A percentile compares a stretch with the other conserved stretches of the same genome.
These are phyloP conservation scores for Daldinia childiae DNA, from an alignment of 495 filamentous ascomycete genomes.

Conservation along the genomic window DNA sequence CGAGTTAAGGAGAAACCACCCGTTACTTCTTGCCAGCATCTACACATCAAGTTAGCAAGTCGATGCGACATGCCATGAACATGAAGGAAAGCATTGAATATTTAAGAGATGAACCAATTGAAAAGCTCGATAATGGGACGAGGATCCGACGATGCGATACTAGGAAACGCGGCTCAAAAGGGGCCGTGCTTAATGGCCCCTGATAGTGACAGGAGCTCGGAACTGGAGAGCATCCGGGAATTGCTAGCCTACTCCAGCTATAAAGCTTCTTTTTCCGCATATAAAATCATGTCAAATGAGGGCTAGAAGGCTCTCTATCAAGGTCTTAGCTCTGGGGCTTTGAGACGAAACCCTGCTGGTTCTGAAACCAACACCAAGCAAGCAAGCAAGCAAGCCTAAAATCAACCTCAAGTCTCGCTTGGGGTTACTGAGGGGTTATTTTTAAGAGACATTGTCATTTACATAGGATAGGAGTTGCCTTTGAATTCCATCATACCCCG, in stretches of 20 bases:
- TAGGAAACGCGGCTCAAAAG: constrained; percentile 39
- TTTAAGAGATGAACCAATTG: constrained; percentile 18
- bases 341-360: constrained; percentile 38
- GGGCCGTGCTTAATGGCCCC: constrained; percentile 27
- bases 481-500: not conserved
- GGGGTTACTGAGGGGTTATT: not conserved
- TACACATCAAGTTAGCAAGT: constrained; percentile 3
- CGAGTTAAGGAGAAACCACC: constrained; percentile 9
- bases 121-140: not conserved
- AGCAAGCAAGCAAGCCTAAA: constrained; percentile 23
- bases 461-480: not conserved
- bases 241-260: constrained; percentile 5
- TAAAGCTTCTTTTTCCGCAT: constrained; percentile 18
- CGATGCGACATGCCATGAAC: constrained; percentile 15
- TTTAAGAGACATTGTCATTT: not conserved
- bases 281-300: constrained; percentile 6
- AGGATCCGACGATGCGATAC: constrained; percentile 34
- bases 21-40: not conserved
- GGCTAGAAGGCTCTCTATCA: constrained; percentile 20
- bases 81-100: constrained; percentile 13
- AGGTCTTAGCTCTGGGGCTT: constrained; percentile 5
- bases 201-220: constrained; percentile 6
- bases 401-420: constrained; percentile 19
- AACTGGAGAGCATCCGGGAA: constrained; percentile 17
- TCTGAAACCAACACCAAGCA: constrained; percentile 37